phyloP scores from a whole-genome alignment of 2,329 filamentous ascomycete genomes.

The Hypoxylon sp. region DNA sequence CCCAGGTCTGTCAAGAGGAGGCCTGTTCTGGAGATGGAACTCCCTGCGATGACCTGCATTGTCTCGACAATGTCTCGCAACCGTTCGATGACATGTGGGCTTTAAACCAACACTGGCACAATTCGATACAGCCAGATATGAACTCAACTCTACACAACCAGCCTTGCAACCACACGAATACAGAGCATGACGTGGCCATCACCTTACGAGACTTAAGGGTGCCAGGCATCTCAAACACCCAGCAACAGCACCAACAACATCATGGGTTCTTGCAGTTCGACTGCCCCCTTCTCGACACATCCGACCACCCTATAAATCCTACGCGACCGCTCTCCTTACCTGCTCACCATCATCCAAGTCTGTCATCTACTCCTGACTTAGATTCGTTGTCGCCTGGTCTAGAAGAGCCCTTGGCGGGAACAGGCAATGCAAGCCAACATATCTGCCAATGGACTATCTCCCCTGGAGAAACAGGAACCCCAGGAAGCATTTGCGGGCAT shows the following conservation, averaged over 20 bases:
- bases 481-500: conserved; percentile 45
- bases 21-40: conserved; percentile 49
- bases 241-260: conserved; percentile 37
- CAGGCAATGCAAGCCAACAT: conserved; percentile 16
- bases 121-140: conserved; percentile 28
- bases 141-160: conserved; percentile 28
- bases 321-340: conserved; percentile 28
- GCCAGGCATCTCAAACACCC: conserved; percentile 38
- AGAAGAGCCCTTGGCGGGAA: not conserved
- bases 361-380: conserved; percentile 34
- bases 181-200: conserved; percentile 53
- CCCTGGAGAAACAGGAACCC: conserved; percentile 21
- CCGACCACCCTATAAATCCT: conserved; percentile 32
- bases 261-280: conserved; percentile 36
- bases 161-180: conserved; percentile 40
- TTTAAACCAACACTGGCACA: conserved; percentile 38
- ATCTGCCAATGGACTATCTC: conserved; percentile 50
- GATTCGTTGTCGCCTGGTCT: conserved; percentile 11
- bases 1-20: conserved; percentile 51
- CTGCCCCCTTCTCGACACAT: conserved; percentile 32
- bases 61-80: conserved; percentile 43
- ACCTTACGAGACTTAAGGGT: conserved; percentile 51
- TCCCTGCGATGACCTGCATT: conserved; percentile 50
- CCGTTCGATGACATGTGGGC: conserved; percentile 40
- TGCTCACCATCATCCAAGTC: conserved; percentile 25